Conservation (phyloP, 1,139 yeast species). For the Pichia sorboxylosa region DNA sequence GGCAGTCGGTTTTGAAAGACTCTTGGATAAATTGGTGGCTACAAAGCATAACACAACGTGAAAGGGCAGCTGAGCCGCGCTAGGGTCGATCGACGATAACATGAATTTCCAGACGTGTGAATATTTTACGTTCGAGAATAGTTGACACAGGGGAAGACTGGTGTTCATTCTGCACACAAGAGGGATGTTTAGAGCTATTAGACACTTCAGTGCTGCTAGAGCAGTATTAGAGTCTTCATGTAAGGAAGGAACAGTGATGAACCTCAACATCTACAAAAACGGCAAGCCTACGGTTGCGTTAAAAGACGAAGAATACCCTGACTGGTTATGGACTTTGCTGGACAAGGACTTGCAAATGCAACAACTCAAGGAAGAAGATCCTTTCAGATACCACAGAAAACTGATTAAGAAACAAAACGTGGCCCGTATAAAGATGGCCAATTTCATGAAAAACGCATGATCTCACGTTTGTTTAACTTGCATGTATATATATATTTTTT, state of each 20-base stretch:
- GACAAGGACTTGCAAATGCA: constrained; percentile 48
- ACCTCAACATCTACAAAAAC: constrained; percentile 62
- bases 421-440: constrained; percentile 61
- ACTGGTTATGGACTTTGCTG: constrained; percentile 87
- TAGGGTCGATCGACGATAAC: too few relatives aligned
- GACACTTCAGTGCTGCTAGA: constrained; percentile 16
- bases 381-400: constrained; percentile 57
- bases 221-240: constrained; percentile 31
- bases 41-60: too few relatives aligned
- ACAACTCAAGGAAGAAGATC: constrained; percentile 41
- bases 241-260: constrained; percentile 69
- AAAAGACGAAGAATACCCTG: constrained; percentile 83
- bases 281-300: constrained; percentile 88
- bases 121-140: too few relatives aligned
- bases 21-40: constrained; percentile 23
- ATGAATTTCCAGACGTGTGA: too few relatives aligned
- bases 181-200: too few relatives aligned
- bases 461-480: background rate
- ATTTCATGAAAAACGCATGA: constrained; percentile 40
- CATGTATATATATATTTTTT: background rate
- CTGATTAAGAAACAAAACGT: constrained; percentile 59
- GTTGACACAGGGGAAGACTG: too few relatives aligned
- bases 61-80: too few relatives aligned
- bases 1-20: constrained; percentile 39
- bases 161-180: too few relatives aligned